Conservation (phyloP, 768 basidiomycete genomes). For the Glaciozyma martinii region DNA sequence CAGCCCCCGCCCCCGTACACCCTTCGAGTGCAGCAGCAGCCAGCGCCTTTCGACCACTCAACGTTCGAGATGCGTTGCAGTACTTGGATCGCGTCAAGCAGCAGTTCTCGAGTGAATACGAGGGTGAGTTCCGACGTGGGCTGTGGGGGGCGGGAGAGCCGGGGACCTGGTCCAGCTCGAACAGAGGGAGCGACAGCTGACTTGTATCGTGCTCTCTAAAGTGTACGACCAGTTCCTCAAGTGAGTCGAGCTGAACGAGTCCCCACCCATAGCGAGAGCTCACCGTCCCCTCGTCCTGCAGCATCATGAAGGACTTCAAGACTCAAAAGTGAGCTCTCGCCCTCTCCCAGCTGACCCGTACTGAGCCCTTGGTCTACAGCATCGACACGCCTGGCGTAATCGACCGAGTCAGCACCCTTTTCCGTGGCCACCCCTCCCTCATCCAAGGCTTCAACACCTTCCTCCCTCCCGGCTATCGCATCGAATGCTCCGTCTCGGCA, state of each 20-base stretch:
- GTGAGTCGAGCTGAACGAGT: neutral
- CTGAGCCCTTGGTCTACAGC: conserved; percentile 44
- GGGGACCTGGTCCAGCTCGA: neutral
- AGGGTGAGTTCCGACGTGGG: conserved; percentile 11
- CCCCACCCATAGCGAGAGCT: neutral
- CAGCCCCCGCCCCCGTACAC: too few species aligned
- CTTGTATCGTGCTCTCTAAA: neutral
- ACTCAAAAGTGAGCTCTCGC: conserved; percentile 51
- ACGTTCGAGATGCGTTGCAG: conserved; percentile 21
- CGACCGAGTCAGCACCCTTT: conserved; percentile 83
- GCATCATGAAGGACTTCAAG: conserved; percentile 99
- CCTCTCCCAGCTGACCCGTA: too few species aligned
- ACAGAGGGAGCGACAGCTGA: neutral
- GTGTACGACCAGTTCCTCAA: conserved; percentile 31
- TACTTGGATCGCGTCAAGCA: conserved; percentile 38
- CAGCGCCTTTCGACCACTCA: conserved; percentile 22
- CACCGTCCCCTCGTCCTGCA: neutral
- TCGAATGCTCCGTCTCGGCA: conserved; percentile 49
- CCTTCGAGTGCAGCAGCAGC: neutral
- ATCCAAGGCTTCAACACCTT: conserved; percentile 99
- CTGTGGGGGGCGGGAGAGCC: neutral
- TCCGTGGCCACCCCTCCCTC: conserved; percentile 77
- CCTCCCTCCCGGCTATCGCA: conserved; percentile 84
- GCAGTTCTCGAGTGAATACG: conserved; percentile 34
- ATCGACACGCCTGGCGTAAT: conserved; percentile 99